Conservation (phyloP, 306 rosid species). For the Cotoneaster glaucophyllus region DNA sequence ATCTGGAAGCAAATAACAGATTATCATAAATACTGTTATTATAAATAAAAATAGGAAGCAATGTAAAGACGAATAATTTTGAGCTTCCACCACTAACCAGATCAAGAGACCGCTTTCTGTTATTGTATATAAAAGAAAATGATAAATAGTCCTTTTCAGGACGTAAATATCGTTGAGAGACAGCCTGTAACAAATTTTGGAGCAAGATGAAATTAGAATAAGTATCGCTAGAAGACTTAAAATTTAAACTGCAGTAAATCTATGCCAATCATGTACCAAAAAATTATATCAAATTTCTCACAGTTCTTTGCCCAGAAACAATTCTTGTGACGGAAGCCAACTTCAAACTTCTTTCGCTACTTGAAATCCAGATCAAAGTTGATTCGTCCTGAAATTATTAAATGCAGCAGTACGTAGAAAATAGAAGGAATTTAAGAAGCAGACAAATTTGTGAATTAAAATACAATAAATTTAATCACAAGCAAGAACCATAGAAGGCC, state of each 20-base stretch:
- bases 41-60: neutral
- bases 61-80: constrained; percentile 8
- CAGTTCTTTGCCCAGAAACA: constrained; percentile 97
- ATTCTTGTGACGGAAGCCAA: constrained; percentile 81
- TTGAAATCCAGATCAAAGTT: constrained; percentile 85
- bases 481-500: neutral
- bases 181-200: constrained; percentile 56
- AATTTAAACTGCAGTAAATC: constrained; percentile 1
- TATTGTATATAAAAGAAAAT: constrained; percentile 80
- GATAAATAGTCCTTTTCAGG: constrained; percentile 94
- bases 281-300: constrained; percentile 34
- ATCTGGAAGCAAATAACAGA: constrained; percentile 44
- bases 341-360: constrained; percentile 70
- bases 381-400: constrained; percentile 64
- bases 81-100: constrained; percentile 55
- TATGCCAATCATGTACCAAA: neutral
- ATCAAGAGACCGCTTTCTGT: constrained; percentile 91
- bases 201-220: constrained; percentile 10
- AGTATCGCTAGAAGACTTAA: neutral
- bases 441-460: neutral
- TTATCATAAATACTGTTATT: neutral
- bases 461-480: neutral
- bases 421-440: constrained; percentile 12
- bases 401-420: constrained; percentile 18
- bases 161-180: constrained; percentile 70